Evolutionary conservation across 768 basidiomycete species (phyloP).

Genomic region (Trametes punicea): DNA sequence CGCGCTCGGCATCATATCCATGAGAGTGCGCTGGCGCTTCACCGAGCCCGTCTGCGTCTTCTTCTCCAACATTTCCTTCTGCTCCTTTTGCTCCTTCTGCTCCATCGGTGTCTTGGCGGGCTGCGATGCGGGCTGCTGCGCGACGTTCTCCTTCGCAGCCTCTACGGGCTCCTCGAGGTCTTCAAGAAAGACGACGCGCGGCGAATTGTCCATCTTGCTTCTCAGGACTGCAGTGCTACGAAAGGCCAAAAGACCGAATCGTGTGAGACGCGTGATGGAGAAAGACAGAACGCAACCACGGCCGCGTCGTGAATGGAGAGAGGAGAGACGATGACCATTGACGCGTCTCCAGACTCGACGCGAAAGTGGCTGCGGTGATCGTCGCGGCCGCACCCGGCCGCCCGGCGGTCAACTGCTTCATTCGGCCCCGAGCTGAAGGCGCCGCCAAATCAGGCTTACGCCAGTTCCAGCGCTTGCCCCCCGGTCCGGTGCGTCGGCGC

Average conservation of each 20-base stretch:
- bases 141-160: conserved; percentile 5
- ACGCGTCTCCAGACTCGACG: conserved; percentile 24
- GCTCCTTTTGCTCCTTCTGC: neutral
- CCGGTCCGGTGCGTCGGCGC: neutral
- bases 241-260: neutral
- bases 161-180: conserved; percentile 27
- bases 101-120: neutral
- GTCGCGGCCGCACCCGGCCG: conserved; percentile 1
- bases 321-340: neutral
- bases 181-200: conserved; percentile 32
- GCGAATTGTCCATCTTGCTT: conserved; percentile 14
- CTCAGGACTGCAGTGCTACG: neutral
- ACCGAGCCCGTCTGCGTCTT: conserved; percentile 22
- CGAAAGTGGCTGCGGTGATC: conserved; percentile 18
- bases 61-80: neutral
- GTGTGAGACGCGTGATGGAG: conserved; percentile 7
- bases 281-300: neutral
- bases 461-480: neutral
- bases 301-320: neutral
- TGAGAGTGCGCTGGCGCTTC: conserved; percentile 62
- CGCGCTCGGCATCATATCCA: conserved; percentile 56
- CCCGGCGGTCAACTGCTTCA: neutral
- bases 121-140: neutral
- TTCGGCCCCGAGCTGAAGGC: neutral
- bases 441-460: conserved; percentile 7